phyloP scores from a whole-genome alignment of 768 basidiomycete species.

The Terana coerulea region DNA sequence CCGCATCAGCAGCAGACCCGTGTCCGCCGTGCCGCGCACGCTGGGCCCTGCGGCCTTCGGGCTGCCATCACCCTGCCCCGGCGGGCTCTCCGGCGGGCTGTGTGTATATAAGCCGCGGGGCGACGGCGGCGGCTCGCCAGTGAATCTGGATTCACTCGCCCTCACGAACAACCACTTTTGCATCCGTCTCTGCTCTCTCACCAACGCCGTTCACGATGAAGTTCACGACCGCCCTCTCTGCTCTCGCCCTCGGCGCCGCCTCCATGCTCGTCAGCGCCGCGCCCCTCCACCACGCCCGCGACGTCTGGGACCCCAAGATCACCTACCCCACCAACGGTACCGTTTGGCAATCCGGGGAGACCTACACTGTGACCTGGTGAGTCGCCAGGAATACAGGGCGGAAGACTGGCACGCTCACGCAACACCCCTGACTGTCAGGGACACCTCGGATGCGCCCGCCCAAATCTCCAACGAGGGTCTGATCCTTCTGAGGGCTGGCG shows the following conservation, averaged over 20 bases:
- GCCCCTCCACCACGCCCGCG: slow-evolving; percentile 25
- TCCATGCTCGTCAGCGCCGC: slow-evolving; percentile 23
- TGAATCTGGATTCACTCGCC: no score
- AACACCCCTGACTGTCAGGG: background rate
- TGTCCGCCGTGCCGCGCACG: no score
- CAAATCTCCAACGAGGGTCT: background rate
- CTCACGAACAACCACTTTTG: no score
- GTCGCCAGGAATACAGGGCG: slow-evolving; percentile 3
- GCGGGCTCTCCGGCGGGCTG: no score
- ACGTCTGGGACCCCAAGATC: slow-evolving; percentile 42
- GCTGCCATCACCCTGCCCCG: no score
- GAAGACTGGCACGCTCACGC: background rate
- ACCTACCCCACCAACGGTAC: slow-evolving; percentile 34
- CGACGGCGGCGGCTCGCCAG: no score
- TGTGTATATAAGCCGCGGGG: no score
- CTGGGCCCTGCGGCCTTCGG: no score
- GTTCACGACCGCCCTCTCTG: slow-evolving; percentile 19
- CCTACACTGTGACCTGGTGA: slow-evolving; percentile 42
- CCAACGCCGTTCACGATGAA: slow-evolving; percentile 12
- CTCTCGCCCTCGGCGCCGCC: slow-evolving; percentile 16
- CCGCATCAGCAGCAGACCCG: no score
- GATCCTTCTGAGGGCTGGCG: background rate
- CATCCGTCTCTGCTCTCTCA: no score
- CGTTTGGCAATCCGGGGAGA: slow-evolving; percentile 39
- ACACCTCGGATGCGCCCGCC: background rate